Evolutionary conservation across 306 rosid species (phyloP), one percentile per base, ranked within the genome.

Genomic region (Cyclanthera cordifolia): DNA sequence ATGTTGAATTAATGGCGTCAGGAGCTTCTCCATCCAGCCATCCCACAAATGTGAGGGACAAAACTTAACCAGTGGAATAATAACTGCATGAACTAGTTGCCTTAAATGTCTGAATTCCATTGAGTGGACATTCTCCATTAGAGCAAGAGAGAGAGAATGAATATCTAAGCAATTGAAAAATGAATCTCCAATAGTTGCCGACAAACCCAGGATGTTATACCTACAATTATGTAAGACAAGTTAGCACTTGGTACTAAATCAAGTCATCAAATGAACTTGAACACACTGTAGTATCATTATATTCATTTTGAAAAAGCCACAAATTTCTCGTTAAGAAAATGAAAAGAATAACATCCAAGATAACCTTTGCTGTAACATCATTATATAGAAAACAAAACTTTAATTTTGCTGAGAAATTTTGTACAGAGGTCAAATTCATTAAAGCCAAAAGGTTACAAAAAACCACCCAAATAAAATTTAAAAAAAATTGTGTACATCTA

Each of bases 31-130:
- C 53, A 90, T 82, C 99, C 99, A 90, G 59, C 67, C 70, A 67
- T 90, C 97, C 97, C 99, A 88, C 88, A 82, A 75, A 65, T 90
- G 88, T 41, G 76, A 58, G 74, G 99, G 95, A 67, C 99, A 94
- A 76, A 65, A 16, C 78, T 88, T 94, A 58, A 86, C 88, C 79
- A 94, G 79, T 52, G 91, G 99, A 81, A 90, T 83, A 72, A 90
- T 67, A 75, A 78, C 76, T 46, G 96, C 84, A 83, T 94, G 99
- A 74, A 90, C 89, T 80, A 94, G 96, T 81, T 78, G 91, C 71
- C 86, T 85, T 61, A 88, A 76, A 82, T 94, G 99, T 82, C 99
- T 86, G 90, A 94, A 94, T 71, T 94, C 99, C 95, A 90, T 94
- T 16, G 95, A 86, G 54, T 88, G 94, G 72, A 90, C 72, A 81